A percentile compares a stretch with the other conserved stretches of the same genome.
These are phyloP conservation scores for Aspergillus cejpii DNA, from an alignment of 2,329 filamentous ascomycete genomes.

Conservation along the genomic window DNA sequence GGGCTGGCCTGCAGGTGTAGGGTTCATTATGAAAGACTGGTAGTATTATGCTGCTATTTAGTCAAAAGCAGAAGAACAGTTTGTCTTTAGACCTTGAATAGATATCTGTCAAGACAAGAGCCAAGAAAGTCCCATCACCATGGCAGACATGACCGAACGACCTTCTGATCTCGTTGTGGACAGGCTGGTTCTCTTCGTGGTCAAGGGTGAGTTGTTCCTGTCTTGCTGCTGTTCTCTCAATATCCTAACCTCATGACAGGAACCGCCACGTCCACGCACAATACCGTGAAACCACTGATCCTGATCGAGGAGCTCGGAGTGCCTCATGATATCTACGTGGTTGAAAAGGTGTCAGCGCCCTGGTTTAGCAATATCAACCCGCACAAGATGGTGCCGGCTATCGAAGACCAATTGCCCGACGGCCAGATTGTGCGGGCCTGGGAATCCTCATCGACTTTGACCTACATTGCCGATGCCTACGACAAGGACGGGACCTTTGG, in stretches of 20 bases:
- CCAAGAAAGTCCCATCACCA: background rate
- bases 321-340: background rate
- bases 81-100: no score
- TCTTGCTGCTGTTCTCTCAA: background rate
- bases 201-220: background rate
- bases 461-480: background rate
- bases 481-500: background rate
- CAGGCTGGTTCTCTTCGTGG: background rate
- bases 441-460: background rate
- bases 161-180: background rate
- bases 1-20: background rate
- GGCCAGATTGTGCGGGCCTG: background rate
- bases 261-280: background rate
- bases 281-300: background rate
- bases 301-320: background rate
- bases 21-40: no score
- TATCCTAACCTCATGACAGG: background rate
- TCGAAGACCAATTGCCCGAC: background rate
- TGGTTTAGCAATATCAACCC: background rate
- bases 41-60: no score
- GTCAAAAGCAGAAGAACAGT: no score
- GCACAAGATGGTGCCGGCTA: background rate
- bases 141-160: background rate
- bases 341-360: background rate
- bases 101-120: no score